These are phyloP conservation scores for Misopates orontium DNA, from an alignment of 257 asterid genomes.

Conservation along the genomic window DNA sequence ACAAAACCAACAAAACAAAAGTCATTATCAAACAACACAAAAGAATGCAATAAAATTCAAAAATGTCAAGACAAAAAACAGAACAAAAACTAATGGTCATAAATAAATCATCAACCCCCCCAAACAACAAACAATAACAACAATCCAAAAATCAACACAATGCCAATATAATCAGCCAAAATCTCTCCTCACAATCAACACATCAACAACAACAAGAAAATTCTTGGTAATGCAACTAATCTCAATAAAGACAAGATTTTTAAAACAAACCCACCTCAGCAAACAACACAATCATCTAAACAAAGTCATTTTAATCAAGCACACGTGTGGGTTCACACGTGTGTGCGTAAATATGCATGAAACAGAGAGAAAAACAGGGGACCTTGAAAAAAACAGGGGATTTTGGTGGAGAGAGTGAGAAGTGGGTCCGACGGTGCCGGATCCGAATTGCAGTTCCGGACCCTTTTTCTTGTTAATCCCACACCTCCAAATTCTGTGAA, in stretches of 20 bases:
- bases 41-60: conserved; percentile 21
- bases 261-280: conserved; percentile 27
- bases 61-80: conserved; percentile 28
- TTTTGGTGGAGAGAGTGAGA: conserved; percentile 34
- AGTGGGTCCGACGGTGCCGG: conserved; percentile 50
- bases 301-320: conserved; percentile 13
- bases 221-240: conserved; percentile 34
- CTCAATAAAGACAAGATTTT: conserved; percentile 16
- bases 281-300: conserved; percentile 24
- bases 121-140: conserved; percentile 23
- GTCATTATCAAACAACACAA: conserved; percentile 33
- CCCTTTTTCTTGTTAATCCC: conserved; percentile 20
- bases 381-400: conserved; percentile 37
- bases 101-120: conserved; percentile 15
- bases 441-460: conserved; percentile 35
- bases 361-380: conserved; percentile 23
- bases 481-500: conserved; percentile 13
- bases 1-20: conserved; percentile 28
- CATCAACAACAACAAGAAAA: neutral
- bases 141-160: conserved; percentile 27
- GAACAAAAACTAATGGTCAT: conserved; percentile 23
- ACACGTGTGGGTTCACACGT: conserved; percentile 10
- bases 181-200: conserved; percentile 26
- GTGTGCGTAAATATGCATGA: conserved; percentile 3
- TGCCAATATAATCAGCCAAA: conserved; percentile 12